phyloP scores from a whole-genome alignment of 2,329 filamentous ascomycete species.

The Colletotrichum incanum region DNA sequence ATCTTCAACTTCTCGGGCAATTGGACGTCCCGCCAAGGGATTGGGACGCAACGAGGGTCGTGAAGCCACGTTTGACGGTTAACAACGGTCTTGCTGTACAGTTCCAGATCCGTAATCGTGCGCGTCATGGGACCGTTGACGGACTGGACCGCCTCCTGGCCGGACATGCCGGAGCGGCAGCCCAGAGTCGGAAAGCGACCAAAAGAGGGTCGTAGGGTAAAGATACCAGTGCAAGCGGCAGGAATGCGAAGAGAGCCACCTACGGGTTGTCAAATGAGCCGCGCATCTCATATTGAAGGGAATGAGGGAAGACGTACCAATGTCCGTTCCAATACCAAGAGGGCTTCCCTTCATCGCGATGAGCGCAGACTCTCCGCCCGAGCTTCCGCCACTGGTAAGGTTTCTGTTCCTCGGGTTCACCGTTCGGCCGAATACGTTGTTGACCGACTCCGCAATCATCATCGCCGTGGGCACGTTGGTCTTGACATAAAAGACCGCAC shows the following conservation, averaged over 20 bases:
- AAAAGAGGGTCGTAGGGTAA: conserved; percentile 69
- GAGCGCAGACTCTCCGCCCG: conserved; percentile 77
- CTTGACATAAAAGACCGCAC: conserved; percentile 71
- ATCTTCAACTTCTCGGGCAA: conserved; percentile 64
- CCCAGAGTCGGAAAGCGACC: conserved; percentile 72
- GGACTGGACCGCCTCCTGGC: conserved; percentile 75
- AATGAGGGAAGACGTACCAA: conserved; percentile 53
- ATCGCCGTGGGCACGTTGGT: conserved; percentile 74
- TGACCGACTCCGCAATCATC: conserved; percentile 79
- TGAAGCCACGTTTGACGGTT: conserved; percentile 68
- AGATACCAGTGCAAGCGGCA: conserved; percentile 72
- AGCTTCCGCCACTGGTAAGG: conserved; percentile 75
- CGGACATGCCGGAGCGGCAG: conserved; percentile 70
- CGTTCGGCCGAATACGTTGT: conserved; percentile 76
- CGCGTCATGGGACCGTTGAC: conserved; percentile 76
- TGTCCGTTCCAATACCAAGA: conserved; percentile 76
- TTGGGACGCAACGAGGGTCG: conserved; percentile 72
- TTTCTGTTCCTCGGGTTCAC: conserved; percentile 73
- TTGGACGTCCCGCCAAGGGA: conserved; percentile 66
- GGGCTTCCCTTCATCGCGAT: conserved; percentile 72
- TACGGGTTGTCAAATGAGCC: conserved; percentile 17
- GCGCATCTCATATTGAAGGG: not conserved
- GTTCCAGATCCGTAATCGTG: conserved; percentile 68
- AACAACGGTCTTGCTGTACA: conserved; percentile 69
- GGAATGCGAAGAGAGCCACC: conserved; percentile 69